Base-by-base conservation (phyloP, 2,329 filamentous ascomycete genomes). In the Cytospora schulzeri region DNA sequence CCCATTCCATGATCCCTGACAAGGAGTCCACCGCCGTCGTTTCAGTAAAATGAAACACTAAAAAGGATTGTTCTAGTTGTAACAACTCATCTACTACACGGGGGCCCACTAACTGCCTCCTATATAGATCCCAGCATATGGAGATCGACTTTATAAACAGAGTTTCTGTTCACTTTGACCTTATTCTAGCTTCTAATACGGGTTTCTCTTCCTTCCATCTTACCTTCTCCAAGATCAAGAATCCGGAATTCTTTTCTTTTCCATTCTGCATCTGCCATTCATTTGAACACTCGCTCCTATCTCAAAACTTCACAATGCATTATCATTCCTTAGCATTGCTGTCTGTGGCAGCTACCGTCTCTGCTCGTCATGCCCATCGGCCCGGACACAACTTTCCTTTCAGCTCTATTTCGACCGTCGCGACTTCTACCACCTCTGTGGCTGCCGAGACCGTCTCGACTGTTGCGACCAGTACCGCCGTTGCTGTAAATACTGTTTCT, bases 11-110 rank as follows among this genome's bases (percentile, higher is more conserved):
- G 45, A 48, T 22, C 38, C 59, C 35, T 58, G 64, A 45, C 33
- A 26, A 28, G 38, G 59, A 50, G 38, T 56, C 22, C 31, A 14
- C 59, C 56, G 45, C 41, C 35, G 33, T 55, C 60, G 64, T 66
- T 66, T 66, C 64, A 66, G 31, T 48, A 22, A 66, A 63, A 66
- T 66, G 64, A 64, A 60, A 63, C 64, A n/a, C 52, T 24, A 41
- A 33, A 56, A 41, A 35, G 33, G 28, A 17, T 22, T 59, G 57
- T 45, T 58, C 26, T 60, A 60, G 52, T 54, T 50, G 38, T 51
- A 38, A 60, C 57, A 56, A 33, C 33, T 38, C 31, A 26, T 51
- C 38, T 48, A 33, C 52, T 62, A 54, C 52, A 57, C 60, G 57
- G 15, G 33, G 38, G n/a, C 41, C 57, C 62, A 61, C 57, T 57